A percentile compares a stretch with the other conserved stretches of the same genome.
These are phyloP conservation scores for Pseudogymnoascus verrucosus DNA, from an alignment of 2,329 filamentous ascomycete genomes.

Conservation along the genomic window DNA sequence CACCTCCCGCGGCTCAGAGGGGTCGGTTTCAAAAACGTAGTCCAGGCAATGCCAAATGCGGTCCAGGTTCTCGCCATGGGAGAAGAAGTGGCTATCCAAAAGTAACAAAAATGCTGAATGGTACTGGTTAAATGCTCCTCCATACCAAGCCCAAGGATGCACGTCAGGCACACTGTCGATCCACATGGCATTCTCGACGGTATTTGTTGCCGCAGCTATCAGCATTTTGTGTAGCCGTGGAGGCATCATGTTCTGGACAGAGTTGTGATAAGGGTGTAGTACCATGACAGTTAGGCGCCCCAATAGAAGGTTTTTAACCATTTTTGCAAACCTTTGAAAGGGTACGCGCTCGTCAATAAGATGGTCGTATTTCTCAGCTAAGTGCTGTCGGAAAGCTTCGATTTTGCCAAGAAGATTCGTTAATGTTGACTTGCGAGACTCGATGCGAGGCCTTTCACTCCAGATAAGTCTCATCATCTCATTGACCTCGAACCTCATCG, in stretches of 20 bases:
- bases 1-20: constrained; percentile 40
- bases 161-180: constrained; percentile 46
- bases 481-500: constrained; percentile 64
- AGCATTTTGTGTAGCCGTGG: constrained; percentile 56
- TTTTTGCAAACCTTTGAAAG: constrained; percentile 53
- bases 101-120: constrained; percentile 62
- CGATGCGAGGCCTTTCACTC: constrained; percentile 59
- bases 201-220: constrained; percentile 49
- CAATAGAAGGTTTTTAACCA: constrained; percentile 57
- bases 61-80: constrained; percentile 44
- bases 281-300: constrained; percentile 58
- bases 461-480: constrained; percentile 66
- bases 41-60: constrained; percentile 66
- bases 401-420: constrained; percentile 60
- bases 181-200: constrained; percentile 46
- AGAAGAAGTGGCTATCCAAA: constrained; percentile 51
- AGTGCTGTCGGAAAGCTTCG: constrained; percentile 56
- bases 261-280: constrained; percentile 56
- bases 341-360: constrained; percentile 53
- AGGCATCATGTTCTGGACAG: constrained; percentile 39
- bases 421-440: constrained; percentile 51
- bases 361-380: constrained; percentile 58
- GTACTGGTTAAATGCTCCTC: constrained; percentile 64
- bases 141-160: constrained; percentile 60
- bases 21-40: constrained; percentile 59